These are phyloP conservation scores for Chiua virens DNA, from an alignment of 768 basidiomycete genomes.

Conservation along the genomic window DNA sequence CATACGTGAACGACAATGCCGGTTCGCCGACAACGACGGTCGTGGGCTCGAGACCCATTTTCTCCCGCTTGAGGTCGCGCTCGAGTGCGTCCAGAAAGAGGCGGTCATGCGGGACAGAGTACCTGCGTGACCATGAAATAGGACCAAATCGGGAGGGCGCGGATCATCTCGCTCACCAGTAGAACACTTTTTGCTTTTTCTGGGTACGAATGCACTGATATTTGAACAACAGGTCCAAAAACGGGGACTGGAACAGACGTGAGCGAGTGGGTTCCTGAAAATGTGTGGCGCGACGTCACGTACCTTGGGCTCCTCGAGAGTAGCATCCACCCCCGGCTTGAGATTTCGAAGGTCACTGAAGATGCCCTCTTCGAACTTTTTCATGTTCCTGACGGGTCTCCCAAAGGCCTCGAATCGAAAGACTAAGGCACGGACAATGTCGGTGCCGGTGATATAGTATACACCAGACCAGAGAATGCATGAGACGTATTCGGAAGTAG, in stretches of 20 bases:
- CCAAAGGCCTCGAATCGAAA: conserved; percentile 94
- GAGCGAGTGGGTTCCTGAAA: not conserved
- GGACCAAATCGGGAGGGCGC: not conserved
- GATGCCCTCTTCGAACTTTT: conserved; percentile 97
- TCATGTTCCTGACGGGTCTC: conserved; percentile 87
- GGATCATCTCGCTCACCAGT: conserved; percentile 61
- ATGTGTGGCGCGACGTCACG: conserved; percentile 23
- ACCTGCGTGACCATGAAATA: conserved; percentile 49
- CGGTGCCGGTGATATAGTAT: conserved; percentile 95
- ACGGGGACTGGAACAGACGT: conserved; percentile 63
- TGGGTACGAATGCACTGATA: conserved; percentile 97
- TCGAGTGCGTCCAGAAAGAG: conserved; percentile 96
- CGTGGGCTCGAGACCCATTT: conserved; percentile 84
- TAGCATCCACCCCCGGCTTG: conserved; percentile 91
- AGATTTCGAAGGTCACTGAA: conserved; percentile 92
- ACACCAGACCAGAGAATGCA: conserved; percentile 92
- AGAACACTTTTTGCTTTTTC: conserved; percentile 99
- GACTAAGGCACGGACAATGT: conserved; percentile 93
- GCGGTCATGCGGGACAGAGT: conserved; percentile 95
- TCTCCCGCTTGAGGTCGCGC: conserved; percentile 94
- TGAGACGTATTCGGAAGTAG: conserved; percentile 83
- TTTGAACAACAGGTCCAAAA: conserved; percentile 92
- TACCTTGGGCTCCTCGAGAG: conserved; percentile 95
- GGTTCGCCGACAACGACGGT: conserved; percentile 78
- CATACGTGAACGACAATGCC: conserved; percentile 85